Percentiles rank a stretch among this genome's conserved stretches.
phyloP scores from a whole-genome alignment of 345 rosid genomes.

The Anastatica hierochuntica region DNA sequence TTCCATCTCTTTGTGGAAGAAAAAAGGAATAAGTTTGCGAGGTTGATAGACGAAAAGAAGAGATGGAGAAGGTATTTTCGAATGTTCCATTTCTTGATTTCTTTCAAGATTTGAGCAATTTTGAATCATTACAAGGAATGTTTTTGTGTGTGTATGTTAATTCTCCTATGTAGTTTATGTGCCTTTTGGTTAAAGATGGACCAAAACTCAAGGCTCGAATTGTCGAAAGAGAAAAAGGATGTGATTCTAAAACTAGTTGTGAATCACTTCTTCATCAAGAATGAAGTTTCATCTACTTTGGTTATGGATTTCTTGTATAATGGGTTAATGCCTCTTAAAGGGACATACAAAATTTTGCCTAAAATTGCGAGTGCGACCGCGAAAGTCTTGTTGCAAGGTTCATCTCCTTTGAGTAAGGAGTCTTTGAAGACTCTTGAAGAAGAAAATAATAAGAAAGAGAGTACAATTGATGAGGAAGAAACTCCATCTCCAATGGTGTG shows the following conservation, averaged over 20 bases:
- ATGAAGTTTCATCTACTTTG: slow-evolving; percentile 93
- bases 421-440: slow-evolving; percentile 95
- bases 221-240: slow-evolving; percentile 82
- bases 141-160: no score
- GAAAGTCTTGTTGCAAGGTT: no score
- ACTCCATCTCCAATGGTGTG: slow-evolving; percentile 67
- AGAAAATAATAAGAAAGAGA: slow-evolving; percentile 55
- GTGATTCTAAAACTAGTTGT: slow-evolving; percentile 72
- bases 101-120: slow-evolving; percentile 1
- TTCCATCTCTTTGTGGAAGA: slow-evolving; percentile 83
- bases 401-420: no score
- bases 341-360: no score
- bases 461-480: slow-evolving; percentile 51
- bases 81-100: not conserved
- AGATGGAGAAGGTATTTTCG: slow-evolving; percentile 67
- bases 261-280: slow-evolving; percentile 80
- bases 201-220: slow-evolving; percentile 48
- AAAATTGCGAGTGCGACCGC: no score
- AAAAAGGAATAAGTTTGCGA: slow-evolving; percentile 58
- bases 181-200: slow-evolving; percentile 82
- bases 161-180: slow-evolving; percentile 50
- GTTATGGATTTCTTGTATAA: slow-evolving; percentile 98
- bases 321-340: no score
- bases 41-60: slow-evolving; percentile 66
- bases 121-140: not conserved